phyloP scores from a whole-genome alignment of 768 basidiomycete species.

The Chalciporus chontae region DNA sequence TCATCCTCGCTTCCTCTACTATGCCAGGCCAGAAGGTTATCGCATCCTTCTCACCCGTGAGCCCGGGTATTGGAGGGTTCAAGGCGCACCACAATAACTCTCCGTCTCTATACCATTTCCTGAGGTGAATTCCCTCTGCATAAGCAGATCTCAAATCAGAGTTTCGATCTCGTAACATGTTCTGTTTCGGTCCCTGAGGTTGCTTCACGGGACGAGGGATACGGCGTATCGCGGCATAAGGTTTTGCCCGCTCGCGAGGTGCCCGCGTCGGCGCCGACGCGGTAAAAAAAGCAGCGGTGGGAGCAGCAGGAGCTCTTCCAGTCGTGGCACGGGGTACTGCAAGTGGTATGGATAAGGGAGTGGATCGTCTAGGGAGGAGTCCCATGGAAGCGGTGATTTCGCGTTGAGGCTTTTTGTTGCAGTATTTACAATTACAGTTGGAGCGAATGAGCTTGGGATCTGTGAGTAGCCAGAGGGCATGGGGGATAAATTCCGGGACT shows the following conservation, averaged over 20 bases:
- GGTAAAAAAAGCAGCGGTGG: slow-evolving; percentile 18
- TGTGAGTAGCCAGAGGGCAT: slow-evolving; percentile 73
- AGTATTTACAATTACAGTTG: slow-evolving; percentile 76
- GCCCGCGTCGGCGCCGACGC: slow-evolving; percentile 8
- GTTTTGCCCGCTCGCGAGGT: slow-evolving; percentile 27
- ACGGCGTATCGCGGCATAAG: slow-evolving; percentile 41
- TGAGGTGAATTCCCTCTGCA: slow-evolving; percentile 42
- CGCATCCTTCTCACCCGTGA: slow-evolving; percentile 34
- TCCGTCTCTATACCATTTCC: slow-evolving; percentile 61
- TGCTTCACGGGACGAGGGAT: slow-evolving; percentile 33
- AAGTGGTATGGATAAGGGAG: slow-evolving; percentile 30
- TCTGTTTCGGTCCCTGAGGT: slow-evolving; percentile 39
- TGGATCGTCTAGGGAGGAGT: slow-evolving; percentile 34
- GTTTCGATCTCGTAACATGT: slow-evolving; percentile 60
- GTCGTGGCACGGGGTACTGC: slow-evolving; percentile 11
- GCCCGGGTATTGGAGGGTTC: slow-evolving; percentile 44
- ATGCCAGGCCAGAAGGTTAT: slow-evolving; percentile 76
- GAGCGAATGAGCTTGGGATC: slow-evolving; percentile 45
- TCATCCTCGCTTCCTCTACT: slow-evolving; percentile 54
- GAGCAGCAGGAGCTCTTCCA: slow-evolving; percentile 9
- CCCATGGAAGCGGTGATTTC: slow-evolving; percentile 65
- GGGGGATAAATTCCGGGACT: slow-evolving; percentile 81
- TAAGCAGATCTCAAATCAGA: slow-evolving; percentile 60
- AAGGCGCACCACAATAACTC: slow-evolving; percentile 74
- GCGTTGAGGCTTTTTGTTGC: slow-evolving; percentile 62